These are phyloP conservation scores for Marchantia polymorpha DNA, from an alignment of 225 moss, liverwort and hornwort species.

Conservation along the genomic window DNA sequence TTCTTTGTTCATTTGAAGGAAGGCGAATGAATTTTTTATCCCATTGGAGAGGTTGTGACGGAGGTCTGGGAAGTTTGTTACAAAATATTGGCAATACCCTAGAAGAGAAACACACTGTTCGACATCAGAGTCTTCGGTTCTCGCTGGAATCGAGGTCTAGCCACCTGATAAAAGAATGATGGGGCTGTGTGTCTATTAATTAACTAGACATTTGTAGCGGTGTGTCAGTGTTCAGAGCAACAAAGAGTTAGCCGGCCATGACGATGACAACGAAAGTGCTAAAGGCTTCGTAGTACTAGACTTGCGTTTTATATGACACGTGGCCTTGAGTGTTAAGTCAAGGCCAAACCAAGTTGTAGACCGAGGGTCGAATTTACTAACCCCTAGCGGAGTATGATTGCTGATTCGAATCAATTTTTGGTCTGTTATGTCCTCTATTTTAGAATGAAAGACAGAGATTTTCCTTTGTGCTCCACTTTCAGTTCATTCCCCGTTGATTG, in stretches of 20 bases:
- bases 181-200: background rate
- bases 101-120: background rate
- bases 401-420: background rate
- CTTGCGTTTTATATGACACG: background rate
- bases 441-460: background rate
- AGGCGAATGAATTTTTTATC: background rate
- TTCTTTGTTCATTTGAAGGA: too few species aligned
- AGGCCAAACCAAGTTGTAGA: background rate
- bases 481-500: background rate
- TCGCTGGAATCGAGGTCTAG: background rate
- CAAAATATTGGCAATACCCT: too few species aligned
- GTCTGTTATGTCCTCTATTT: background rate
- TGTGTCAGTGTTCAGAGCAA: background rate
- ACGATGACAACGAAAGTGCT: background rate
- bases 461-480: background rate
- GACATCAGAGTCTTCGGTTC: background rate
- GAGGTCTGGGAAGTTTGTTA: background rate
- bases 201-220: background rate
- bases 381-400: background rate
- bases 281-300: background rate
- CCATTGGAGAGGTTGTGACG: background rate
- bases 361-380: background rate
- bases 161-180: slow-evolving; percentile 6
- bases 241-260: background rate
- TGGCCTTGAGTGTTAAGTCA: background rate